Percentiles rank a stretch among this genome's conserved stretches.
phyloP scores from a whole-genome alignment of 2,329 filamentous ascomycete genomes.

The Colletotrichum orbiculare region DNA sequence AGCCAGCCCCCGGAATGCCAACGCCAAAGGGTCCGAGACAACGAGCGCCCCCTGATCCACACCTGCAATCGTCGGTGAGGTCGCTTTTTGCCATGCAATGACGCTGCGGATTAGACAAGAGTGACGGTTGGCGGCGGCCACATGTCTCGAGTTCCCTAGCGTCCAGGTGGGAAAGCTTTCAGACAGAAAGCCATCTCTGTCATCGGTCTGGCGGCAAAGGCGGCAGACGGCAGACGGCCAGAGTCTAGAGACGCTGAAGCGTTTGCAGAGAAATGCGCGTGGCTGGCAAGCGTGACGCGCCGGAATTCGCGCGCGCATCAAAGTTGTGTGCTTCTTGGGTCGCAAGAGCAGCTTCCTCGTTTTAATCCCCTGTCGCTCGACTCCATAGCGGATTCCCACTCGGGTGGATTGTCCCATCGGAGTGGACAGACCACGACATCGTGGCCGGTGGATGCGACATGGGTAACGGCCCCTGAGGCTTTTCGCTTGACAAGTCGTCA shows the following conservation, averaged over 20 bases:
- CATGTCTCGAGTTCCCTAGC: slow-evolving; percentile 1
- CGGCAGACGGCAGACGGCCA: slow-evolving; percentile 10
- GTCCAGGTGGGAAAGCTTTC: too few species aligned
- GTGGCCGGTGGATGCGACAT: slow-evolving; percentile 25
- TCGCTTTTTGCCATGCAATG: background rate
- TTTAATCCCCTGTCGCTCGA: slow-evolving; percentile 5
- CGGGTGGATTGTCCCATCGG: slow-evolving; percentile 31
- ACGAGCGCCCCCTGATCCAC: background rate
- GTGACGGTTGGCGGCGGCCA: slow-evolving; percentile 12
- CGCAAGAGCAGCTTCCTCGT: background rate
- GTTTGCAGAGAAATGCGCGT: slow-evolving; percentile 23
- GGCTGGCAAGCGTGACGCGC: slow-evolving; percentile 28
- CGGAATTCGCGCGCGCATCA: slow-evolving; percentile 2
- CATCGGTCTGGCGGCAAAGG: slow-evolving; percentile 9
- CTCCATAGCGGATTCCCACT: slow-evolving; percentile 19
- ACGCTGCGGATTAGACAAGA: background rate
- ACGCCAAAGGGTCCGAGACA: too few species aligned
- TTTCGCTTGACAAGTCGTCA: slow-evolving; percentile 3
- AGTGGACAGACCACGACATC: slow-evolving; percentile 33
- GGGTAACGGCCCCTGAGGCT: slow-evolving; percentile 7
- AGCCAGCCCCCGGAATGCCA: too few species aligned
- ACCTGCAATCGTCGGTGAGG: slow-evolving; percentile 8
- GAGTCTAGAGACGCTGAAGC: background rate
- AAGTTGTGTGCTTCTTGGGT: background rate
- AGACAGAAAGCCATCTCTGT: slow-evolving; percentile 3